A percentile compares a stretch with the other conserved stretches of the same genome.
phyloP scores from a whole-genome alignment of 495 filamentous ascomycete species.

The Wilcoxina mikolae region DNA sequence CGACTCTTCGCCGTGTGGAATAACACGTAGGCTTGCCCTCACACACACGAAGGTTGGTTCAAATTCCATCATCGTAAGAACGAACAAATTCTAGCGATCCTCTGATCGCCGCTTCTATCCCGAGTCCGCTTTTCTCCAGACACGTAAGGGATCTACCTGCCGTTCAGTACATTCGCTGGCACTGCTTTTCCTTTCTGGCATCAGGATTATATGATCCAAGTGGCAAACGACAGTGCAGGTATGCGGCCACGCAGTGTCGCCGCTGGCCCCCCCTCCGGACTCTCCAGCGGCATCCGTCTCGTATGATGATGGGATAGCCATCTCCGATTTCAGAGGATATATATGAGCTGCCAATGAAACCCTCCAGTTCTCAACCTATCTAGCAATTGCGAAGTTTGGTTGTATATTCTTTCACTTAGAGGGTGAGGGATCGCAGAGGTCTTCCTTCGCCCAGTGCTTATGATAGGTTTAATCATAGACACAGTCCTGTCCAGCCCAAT shows the following conservation, averaged over 20 bases:
- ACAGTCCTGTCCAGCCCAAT: not conserved
- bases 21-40: not conserved
- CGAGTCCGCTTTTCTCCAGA: not conserved
- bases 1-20: not conserved
- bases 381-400: not conserved
- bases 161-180: not conserved
- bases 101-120: slow-evolving; percentile 4
- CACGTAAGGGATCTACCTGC: not conserved
- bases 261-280: not conserved
- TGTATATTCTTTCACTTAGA: not conserved
- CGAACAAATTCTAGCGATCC: not conserved
- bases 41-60: not conserved
- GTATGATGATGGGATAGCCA: slow-evolving; percentile 1
- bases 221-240: slow-evolving; percentile 3
- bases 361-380: not conserved
- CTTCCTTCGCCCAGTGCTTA: not conserved
- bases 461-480: not conserved
- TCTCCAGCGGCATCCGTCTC: not conserved
- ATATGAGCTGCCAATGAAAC: not conserved
- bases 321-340: not conserved
- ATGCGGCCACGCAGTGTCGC: not conserved
- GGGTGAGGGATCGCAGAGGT: no score
- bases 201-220: not conserved
- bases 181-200: not conserved
- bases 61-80: not conserved